phyloP scores from a whole-genome alignment of 2,329 filamentous ascomycete species.

The Talaromyces sp. region DNA sequence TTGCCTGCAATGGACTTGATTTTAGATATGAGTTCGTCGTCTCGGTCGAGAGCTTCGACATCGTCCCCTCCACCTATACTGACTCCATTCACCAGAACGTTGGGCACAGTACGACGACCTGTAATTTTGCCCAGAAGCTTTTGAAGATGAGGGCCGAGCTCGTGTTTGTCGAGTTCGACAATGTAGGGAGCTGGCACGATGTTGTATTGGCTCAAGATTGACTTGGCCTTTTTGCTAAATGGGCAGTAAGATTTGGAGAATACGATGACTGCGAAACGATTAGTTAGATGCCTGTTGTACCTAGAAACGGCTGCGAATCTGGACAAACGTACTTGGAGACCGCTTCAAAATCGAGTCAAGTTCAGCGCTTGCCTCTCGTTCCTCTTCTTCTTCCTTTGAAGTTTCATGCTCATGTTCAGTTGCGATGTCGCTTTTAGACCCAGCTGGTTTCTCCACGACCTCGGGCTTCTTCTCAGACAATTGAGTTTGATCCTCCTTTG shows the following conservation, averaged over 20 bases:
- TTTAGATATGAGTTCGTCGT: slow-evolving; percentile 65
- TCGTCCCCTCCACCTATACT: slow-evolving; percentile 91
- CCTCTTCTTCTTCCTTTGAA: slow-evolving; percentile 20
- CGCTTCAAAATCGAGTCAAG: slow-evolving; percentile 77
- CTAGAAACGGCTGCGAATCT: background rate
- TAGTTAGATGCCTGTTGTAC: background rate
- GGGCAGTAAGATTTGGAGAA: slow-evolving; percentile 96
- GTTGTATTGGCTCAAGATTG: slow-evolving; percentile 74
- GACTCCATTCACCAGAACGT: slow-evolving; percentile 80
- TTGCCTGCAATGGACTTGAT: slow-evolving; percentile 72
- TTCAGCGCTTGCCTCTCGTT: slow-evolving; percentile 58
- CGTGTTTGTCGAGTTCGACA: slow-evolving; percentile 84
- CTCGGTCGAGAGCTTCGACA: slow-evolving; percentile 66
- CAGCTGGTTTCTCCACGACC: slow-evolving; percentile 53
- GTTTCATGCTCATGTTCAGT: slow-evolving; percentile 2
- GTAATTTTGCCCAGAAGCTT: slow-evolving; percentile 68
- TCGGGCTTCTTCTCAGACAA: slow-evolving; percentile 48
- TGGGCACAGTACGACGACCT: slow-evolving; percentile 81
- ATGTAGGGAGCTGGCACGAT: slow-evolving; percentile 81
- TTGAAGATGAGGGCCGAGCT: slow-evolving; percentile 70
- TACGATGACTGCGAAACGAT: slow-evolving; percentile 68
- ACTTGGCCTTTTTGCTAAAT: slow-evolving; percentile 79
- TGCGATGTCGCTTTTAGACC: slow-evolving; percentile 51
- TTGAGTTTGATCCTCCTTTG: slow-evolving; percentile 30
- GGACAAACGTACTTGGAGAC: slow-evolving; percentile 65